Evolutionary conservation across 768 basidiomycete species (phyloP), one percentile per base, ranked within the genome.

Genomic region (Hygrophorus pudorinus): DNA sequence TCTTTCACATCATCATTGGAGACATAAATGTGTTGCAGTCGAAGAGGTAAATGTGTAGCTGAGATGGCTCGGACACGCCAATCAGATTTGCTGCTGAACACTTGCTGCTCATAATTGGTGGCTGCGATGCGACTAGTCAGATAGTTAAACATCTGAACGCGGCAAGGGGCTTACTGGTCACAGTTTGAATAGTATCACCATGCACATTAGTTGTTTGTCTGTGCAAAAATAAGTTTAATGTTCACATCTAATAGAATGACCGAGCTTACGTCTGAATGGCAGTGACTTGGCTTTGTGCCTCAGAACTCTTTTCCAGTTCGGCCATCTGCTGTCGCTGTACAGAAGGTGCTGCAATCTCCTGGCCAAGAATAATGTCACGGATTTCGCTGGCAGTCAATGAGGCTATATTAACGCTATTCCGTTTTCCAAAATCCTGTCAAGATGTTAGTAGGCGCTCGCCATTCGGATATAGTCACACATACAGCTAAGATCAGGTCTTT

Each of bases 1-100:
- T 99, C 96, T 64, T 94, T 94, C 57, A 99, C 93, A 57, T 99
- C 94, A 56, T 99, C 96, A 58, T 97, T 99, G 33, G 92, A 94
- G 27, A 99, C 96, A 61, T 96, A 98, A 64, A 98, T 96, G 60
- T 99, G 93, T 59, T 98, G 93, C 48, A 98, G 72, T 57, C 96
- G 90, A 48, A 99, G 80, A 3, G 94, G 81, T 37, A 99, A 75
- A 63, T 99, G 93, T 16, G 93, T 98, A 0, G 96, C 86, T 12
- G 91, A 93, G 56, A 99, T 98, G 28, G 96, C 96, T 50, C 96
- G 85, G 27, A 97, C 88, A 55, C 96, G 90, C 96, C 96, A 99
- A 62, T 99, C 96, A 3, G 96, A 97, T 71, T 99, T 98, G 70
- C 85, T 89, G 64, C 89, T 93, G 71, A 99, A 99, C n/a, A 91